phyloP scores from a whole-genome alignment of 2,329 filamentous ascomycete genomes.

The Pseudogymnoascus sp. region DNA sequence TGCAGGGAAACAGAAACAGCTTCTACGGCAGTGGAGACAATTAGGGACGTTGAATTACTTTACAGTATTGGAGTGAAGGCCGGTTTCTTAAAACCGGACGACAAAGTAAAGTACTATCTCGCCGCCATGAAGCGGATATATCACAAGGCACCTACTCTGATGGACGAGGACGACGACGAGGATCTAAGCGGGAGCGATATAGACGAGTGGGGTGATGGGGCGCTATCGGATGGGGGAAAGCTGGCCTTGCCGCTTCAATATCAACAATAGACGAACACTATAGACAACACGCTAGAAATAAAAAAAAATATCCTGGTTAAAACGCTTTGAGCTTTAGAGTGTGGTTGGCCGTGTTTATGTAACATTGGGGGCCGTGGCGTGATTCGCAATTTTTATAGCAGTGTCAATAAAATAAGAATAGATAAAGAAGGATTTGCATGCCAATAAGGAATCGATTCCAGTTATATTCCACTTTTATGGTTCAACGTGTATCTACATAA shows the following conservation, averaged over 20 bases:
- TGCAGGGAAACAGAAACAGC: neutral
- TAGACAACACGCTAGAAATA: neutral
- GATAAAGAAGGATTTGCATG: neutral
- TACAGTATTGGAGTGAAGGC: neutral
- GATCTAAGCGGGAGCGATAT: neutral
- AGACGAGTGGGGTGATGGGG: neutral
- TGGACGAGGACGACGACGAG: neutral
- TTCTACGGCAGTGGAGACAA: neutral
- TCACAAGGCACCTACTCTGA: neutral
- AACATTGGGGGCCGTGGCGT: neutral
- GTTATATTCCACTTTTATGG: neutral
- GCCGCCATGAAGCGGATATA: neutral
- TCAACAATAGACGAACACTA: neutral
- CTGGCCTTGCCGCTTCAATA: neutral
- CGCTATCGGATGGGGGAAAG: neutral
- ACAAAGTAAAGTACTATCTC: neutral
- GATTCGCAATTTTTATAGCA: neutral
- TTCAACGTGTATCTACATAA: neutral
- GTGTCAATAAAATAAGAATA: neutral
- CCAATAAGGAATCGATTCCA: neutral
- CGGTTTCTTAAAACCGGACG: neutral
- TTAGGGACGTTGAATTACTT: neutral
- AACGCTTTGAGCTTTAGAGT: neutral
- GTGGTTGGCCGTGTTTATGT: neutral
- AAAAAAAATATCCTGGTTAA: neutral